Evolutionary conservation across 2,329 filamentous ascomycete genomes (phyloP).

Genomic region (Apiospora malaysiana): DNA sequence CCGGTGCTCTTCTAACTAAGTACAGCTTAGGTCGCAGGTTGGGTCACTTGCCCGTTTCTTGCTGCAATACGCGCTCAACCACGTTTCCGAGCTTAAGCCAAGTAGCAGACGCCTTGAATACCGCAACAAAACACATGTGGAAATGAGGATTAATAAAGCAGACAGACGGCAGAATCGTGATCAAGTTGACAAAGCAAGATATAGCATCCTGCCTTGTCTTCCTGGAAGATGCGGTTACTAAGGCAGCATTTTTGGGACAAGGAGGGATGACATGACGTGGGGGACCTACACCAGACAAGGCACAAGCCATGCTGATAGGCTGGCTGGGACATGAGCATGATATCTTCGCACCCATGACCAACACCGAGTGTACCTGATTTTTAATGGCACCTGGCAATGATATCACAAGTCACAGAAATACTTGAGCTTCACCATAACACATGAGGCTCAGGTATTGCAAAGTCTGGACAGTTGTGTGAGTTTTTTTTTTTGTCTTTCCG

Average conservation of each 20-base stretch:
- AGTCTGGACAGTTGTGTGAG: slow-evolving; percentile 2
- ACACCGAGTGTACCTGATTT: neutral
- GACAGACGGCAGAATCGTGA: neutral
- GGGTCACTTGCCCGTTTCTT: slow-evolving; percentile 8
- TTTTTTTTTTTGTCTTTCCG: slow-evolving; percentile 15
- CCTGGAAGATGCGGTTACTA: neutral
- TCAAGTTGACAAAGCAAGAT: neutral
- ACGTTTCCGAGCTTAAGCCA: slow-evolving; percentile 6
- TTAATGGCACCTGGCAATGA: neutral
- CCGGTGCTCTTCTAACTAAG: neutral
- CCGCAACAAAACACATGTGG: neutral
- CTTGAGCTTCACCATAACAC: neutral
- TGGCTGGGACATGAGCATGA: neutral
- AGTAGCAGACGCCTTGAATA: slow-evolving; percentile 15
- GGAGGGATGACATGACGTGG: neutral
- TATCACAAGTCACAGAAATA: neutral
- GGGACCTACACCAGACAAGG: slow-evolving; percentile 7
- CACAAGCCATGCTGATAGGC: neutral
- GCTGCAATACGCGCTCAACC: slow-evolving; percentile 4
- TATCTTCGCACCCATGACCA: neutral
- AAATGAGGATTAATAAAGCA: slow-evolving; percentile 10
- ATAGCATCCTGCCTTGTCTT: neutral
- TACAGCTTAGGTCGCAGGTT: slow-evolving; percentile 11
- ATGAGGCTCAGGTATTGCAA: neutral
- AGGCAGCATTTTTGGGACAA: neutral